Evolutionary conservation across 352 stramenopile genomes (phyloP).

Genomic region (Globisporangium yorkense): DNA sequence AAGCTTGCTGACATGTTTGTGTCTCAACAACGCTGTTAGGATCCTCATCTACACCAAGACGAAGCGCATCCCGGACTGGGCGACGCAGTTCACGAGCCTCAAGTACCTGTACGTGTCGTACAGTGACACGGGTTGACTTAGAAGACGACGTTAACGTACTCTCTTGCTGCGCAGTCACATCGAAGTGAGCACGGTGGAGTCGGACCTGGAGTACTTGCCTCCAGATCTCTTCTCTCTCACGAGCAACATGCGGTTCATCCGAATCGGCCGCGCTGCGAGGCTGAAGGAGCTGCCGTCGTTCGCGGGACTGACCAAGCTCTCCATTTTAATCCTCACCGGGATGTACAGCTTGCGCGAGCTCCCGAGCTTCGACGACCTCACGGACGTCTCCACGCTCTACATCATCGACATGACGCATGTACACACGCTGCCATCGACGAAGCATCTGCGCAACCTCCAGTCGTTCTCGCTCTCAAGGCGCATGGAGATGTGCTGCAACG

Average conservation of each 20-base stretch:
- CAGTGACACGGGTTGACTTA: constrained; percentile 4
- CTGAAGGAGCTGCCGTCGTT: background rate
- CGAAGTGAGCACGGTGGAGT: constrained; percentile 8
- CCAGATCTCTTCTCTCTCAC: background rate
- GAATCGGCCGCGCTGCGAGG: background rate
- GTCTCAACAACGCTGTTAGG: background rate
- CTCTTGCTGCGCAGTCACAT: constrained; percentile 5
- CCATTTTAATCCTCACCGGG: background rate
- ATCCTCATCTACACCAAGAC: constrained; percentile 2
- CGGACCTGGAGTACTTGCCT: background rate
- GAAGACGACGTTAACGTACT: background rate
- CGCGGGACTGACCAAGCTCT: background rate
- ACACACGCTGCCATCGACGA: constrained; percentile 17
- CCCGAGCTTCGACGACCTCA: constrained; percentile 23
- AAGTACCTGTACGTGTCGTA: constrained; percentile 2
- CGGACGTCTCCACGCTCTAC: constrained; percentile 16
- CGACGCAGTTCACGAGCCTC: background rate
- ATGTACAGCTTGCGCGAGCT: constrained; percentile 17
- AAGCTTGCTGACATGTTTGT: background rate
- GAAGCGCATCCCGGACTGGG: background rate
- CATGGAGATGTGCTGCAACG: constrained; percentile 17
- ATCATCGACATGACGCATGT: constrained; percentile 26
- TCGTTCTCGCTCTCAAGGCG: constrained; percentile 1
- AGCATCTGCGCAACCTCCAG: constrained; percentile 8
- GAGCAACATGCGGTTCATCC: background rate